A percentile compares a stretch with the other conserved stretches of the same genome.
Conservation (phyloP, 352 stramenopile species). For the Poterioochromonas sp. region DNA sequence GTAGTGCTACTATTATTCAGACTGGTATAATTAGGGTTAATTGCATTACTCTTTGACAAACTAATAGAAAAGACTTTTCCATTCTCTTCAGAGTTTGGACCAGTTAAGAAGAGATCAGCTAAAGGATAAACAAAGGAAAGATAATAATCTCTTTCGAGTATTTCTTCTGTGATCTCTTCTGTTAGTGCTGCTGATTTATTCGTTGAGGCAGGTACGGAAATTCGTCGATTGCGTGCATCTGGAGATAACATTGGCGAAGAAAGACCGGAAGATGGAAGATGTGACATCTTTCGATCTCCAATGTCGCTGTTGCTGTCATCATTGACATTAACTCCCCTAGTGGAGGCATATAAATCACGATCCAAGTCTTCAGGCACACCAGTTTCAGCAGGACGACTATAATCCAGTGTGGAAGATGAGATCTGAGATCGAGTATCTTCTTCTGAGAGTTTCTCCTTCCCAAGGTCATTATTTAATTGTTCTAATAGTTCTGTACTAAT, state of each 20-base stretch:
- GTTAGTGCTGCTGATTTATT: no score
- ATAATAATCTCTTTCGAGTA: background rate
- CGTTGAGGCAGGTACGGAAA: no score
- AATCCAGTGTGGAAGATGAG: background rate
- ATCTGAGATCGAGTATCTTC: background rate
- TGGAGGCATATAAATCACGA: background rate
- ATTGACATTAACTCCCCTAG: background rate
- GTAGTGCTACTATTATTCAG: no score
- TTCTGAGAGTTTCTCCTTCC: background rate
- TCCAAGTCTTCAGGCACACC: background rate
- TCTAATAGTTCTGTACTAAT: no score
- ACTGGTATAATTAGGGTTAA: no score
- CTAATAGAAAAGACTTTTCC: constrained; percentile 20
- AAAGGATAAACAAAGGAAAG: constrained; percentile 28
- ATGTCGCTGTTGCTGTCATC: background rate
- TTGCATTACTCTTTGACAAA: no score
- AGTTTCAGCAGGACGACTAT: background rate
- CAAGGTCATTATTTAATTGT: no score
- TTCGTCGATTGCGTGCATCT: no score
- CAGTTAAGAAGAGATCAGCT: background rate
- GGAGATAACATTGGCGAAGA: no score
- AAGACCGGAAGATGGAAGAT: background rate
- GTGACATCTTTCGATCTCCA: background rate
- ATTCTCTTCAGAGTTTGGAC: background rate
- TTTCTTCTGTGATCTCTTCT: background rate